Evolutionary conservation across 2,329 filamentous ascomycete species (phyloP).

Genomic region (Sarocladiaceae sp.): DNA sequence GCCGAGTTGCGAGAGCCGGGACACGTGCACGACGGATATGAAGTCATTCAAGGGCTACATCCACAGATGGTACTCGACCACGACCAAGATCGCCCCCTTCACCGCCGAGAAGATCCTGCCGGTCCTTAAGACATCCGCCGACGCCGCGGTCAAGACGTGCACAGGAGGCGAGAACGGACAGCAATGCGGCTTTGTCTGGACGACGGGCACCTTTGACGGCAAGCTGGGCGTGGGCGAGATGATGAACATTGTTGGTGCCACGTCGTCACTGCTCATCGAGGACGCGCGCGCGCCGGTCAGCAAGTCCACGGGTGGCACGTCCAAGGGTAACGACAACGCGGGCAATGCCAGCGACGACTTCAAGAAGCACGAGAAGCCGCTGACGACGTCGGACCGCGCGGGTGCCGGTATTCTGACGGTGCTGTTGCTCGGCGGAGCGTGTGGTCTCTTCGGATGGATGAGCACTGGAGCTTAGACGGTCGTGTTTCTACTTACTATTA

Average conservation of each 20-base stretch:
- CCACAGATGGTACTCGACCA: slow-evolving; percentile 56
- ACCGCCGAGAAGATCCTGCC: slow-evolving; percentile 49
- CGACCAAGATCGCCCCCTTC: slow-evolving; percentile 56
- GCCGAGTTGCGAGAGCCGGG: slow-evolving; percentile 49
- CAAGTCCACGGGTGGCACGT: slow-evolving; percentile 41
- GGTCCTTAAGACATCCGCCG: slow-evolving; percentile 50
- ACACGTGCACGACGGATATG: slow-evolving; percentile 65
- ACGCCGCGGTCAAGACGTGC: slow-evolving; percentile 56
- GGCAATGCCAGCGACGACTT: slow-evolving; percentile 13
- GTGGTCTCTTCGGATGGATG: slow-evolving; percentile 43
- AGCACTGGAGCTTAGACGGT: slow-evolving; percentile 19
- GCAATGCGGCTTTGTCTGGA: slow-evolving; percentile 61
- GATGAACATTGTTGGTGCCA: slow-evolving; percentile 47
- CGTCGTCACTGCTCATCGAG: slow-evolving; percentile 41
- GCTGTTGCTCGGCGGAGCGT: slow-evolving; percentile 32
- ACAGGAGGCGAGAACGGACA: slow-evolving; percentile 50
- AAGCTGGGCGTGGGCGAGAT: slow-evolving; percentile 48
- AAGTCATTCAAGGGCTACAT: slow-evolving; percentile 66
- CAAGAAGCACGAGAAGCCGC: background rate
- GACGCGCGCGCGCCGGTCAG: slow-evolving; percentile 31
- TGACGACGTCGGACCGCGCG: slow-evolving; percentile 20
- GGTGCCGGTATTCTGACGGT: slow-evolving; percentile 43
- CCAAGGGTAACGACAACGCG: slow-evolving; percentile 29
- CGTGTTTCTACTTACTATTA: background rate
- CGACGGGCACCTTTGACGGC: slow-evolving; percentile 36